A percentile compares a stretch with the other conserved stretches of the same genome.
Evolutionary conservation across 2,329 filamentous ascomycete species (phyloP).

Genomic region (Pseudogymnoascus sp.): DNA sequence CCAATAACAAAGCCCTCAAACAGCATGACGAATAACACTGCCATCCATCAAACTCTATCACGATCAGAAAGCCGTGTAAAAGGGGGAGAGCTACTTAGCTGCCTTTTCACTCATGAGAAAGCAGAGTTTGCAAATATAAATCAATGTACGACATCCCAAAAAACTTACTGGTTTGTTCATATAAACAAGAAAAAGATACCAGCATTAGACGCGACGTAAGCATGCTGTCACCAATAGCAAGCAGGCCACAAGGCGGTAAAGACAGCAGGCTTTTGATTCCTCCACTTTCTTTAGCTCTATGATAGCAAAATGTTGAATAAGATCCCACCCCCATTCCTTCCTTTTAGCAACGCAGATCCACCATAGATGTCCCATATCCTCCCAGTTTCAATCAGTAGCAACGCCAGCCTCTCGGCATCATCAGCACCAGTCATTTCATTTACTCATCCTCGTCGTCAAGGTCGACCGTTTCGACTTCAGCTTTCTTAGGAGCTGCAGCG

Average conservation of each 20-base stretch:
- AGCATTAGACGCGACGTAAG: background rate
- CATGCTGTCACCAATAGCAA: background rate
- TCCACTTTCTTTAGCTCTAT: slow-evolving; percentile 2
- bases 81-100: background rate
- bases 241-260: background rate
- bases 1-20: background rate
- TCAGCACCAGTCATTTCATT: background rate
- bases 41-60: background rate
- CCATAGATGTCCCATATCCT: background rate
- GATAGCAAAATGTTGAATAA: slow-evolving; percentile 6
- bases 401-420: background rate
- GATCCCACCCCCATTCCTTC: background rate
- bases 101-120: background rate
- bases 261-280: slow-evolving; percentile 1
- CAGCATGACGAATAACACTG: background rate
- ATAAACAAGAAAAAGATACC: background rate
- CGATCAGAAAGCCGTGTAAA: background rate
- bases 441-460: slow-evolving; percentile 12
- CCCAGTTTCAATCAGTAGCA: background rate
- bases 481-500: slow-evolving; percentile 1
- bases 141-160: background rate
- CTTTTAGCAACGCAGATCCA: slow-evolving; percentile 3
- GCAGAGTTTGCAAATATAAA: background rate
- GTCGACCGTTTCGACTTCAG: background rate
- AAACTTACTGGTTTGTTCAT: background rate